Percentiles rank a stretch among this genome's conserved stretches.
Evolutionary conservation across 2,329 filamentous ascomycete genomes (phyloP).

Genomic region (Pseudomassariella vexata): DNA sequence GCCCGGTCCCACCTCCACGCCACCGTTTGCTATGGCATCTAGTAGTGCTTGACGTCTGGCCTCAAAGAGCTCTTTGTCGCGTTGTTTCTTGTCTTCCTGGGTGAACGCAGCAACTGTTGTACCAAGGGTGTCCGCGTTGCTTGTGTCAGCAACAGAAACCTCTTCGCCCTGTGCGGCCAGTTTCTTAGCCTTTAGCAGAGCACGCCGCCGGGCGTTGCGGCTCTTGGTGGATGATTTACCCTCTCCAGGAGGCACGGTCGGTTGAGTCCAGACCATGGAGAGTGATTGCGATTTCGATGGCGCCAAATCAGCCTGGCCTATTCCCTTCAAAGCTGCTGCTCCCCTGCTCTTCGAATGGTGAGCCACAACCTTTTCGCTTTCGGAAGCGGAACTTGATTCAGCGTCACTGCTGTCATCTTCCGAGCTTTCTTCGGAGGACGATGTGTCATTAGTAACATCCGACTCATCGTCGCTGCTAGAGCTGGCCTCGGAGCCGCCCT

Average conservation of each 20-base stretch:
- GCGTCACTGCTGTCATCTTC: constrained; percentile 12
- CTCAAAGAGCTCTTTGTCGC: constrained; percentile 38
- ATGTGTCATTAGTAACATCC: constrained; percentile 12
- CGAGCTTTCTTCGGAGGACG: constrained; percentile 10
- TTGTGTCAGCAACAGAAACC: too few relatives aligned
- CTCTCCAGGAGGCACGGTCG: constrained; percentile 22
- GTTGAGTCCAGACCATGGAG: constrained; percentile 7
- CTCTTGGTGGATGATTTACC: constrained; percentile 41
- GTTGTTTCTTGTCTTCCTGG: not conserved
- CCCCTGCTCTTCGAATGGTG: not conserved
- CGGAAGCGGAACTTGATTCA: constrained; percentile 10
- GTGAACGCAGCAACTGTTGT: constrained; percentile 1
- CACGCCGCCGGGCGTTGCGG: constrained; percentile 44
- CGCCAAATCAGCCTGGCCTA: not conserved
- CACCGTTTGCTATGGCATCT: constrained; percentile 43
- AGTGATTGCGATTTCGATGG: constrained; percentile 3
- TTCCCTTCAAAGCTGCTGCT: not conserved
- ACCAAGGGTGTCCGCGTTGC: not conserved
- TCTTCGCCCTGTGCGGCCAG: constrained; percentile 11
- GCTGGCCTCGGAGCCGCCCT: constrained; percentile 1
- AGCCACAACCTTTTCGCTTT: constrained; percentile 6
- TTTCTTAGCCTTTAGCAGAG: constrained; percentile 26
- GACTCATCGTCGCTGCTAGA: constrained; percentile 9
- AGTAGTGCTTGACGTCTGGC: constrained; percentile 44
- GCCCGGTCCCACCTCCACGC: constrained; percentile 36